Evolutionary conservation across 441 rosid genomes (phyloP).

Genomic region (Macaranga tanarius): DNA sequence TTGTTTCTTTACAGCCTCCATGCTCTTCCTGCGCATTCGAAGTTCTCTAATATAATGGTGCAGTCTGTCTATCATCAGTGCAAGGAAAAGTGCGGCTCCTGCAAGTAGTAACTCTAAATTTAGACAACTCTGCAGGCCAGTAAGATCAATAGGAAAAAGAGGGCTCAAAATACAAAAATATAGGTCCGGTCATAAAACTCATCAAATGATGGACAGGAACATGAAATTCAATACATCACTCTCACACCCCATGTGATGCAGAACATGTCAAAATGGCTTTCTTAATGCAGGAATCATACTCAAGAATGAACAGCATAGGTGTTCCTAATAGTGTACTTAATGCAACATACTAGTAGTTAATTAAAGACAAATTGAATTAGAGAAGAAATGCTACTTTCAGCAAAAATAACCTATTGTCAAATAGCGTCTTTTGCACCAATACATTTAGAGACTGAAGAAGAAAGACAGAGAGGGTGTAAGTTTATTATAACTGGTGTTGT

Average conservation of each 20-base stretch:
- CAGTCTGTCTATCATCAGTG: conserved; percentile 76
- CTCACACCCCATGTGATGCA: not conserved
- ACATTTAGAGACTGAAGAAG: not conserved
- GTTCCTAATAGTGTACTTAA: not conserved
- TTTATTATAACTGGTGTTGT: not conserved
- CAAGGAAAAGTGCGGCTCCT: conserved; percentile 72
- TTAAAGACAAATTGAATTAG: not conserved
- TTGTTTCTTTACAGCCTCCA: conserved; percentile 77
- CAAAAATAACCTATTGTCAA: not conserved
- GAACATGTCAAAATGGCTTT: not conserved
- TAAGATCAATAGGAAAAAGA: conserved; percentile 1
- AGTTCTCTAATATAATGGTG: conserved; percentile 91
- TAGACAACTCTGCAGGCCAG: conserved; percentile 10
- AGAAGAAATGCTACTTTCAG: not conserved
- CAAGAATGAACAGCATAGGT: not conserved
- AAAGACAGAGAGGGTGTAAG: not conserved
- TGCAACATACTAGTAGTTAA: not conserved
- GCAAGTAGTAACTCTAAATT: conserved; percentile 26
- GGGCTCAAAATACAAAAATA: not conserved
- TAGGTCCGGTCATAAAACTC: not conserved
- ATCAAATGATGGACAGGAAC: not conserved
- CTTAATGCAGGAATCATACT: not conserved
- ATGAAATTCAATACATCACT: not conserved
- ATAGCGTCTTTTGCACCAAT: not conserved
- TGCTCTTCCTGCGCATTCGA: conserved; percentile 56